Evolutionary conservation across 2,329 filamentous ascomycete species (phyloP).

Genomic region (Epichloe sibirici): DNA sequence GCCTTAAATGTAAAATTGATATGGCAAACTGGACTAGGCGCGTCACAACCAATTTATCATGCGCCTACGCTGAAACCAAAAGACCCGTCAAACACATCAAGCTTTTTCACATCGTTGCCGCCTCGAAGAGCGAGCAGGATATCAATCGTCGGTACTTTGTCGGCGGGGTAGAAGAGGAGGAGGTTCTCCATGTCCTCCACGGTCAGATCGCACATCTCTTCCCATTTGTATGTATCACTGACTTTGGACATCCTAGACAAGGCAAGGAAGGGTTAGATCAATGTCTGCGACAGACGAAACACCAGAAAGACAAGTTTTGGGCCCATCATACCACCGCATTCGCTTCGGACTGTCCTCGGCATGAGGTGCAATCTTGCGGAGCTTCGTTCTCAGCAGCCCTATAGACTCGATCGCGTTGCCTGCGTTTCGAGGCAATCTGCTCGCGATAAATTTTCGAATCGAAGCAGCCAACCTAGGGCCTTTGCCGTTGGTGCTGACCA

Average conservation of each 20-base stretch:
- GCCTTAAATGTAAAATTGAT: neutral
- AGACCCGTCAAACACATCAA: constrained; percentile 47
- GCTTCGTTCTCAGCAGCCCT: constrained; percentile 63
- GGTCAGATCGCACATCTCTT: constrained; percentile 71
- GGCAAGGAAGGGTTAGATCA: neutral
- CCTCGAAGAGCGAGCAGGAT: constrained; percentile 43
- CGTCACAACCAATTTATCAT: constrained; percentile 6
- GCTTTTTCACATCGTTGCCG: constrained; percentile 28
- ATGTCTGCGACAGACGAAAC: neutral
- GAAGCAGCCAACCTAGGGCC: constrained; percentile 83
- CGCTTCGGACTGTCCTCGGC: constrained; percentile 67
- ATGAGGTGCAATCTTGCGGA: constrained; percentile 64
- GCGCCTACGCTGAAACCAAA: constrained; percentile 46
- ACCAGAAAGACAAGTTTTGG: neutral
- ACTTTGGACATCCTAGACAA: constrained; percentile 74
- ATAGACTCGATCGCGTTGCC: constrained; percentile 80
- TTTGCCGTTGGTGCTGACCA: constrained; percentile 98
- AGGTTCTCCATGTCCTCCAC: constrained; percentile 76
- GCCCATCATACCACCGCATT: constrained; percentile 64
- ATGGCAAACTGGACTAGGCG: neutral
- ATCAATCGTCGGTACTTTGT: constrained; percentile 43
- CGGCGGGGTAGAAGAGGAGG: constrained; percentile 57
- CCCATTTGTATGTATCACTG: constrained; percentile 74
- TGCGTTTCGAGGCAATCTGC: constrained; percentile 60
- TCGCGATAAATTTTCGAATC: constrained; percentile 71